Base-by-base conservation (phyloP, 2,329 filamentous ascomycete genomes). In the Ciborinia camelliae region DNA sequence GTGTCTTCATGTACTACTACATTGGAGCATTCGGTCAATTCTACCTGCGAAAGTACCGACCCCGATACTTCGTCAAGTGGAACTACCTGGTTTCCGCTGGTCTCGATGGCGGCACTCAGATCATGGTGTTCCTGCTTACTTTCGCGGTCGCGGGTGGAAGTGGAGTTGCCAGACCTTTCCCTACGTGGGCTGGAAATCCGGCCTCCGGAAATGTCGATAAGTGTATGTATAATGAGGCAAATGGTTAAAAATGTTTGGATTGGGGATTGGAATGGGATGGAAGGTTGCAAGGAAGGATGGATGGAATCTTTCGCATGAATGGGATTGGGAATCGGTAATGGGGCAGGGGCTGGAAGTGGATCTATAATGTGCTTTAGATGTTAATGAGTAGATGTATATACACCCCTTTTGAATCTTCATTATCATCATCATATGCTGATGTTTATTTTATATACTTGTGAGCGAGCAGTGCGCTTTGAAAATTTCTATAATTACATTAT, bases 41-140 rank as follows among this genome's bases (percentile, higher is more conserved):
- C 71, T 87, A 81, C 69, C 83, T 91, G 72, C 83, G 85, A 73
- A 88, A n/a, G 79, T 62, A 30, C n/a, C 54, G 58, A 32, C 63
- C 63, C 20, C 39, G 86, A 45, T 90, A 89, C 87, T 92, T 89
- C 88, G 79, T 90, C 76, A 86, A 88, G 75, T 92, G 90, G 79
- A 92, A 92, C 78, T 92, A 91, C 74, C 82, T 91, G 72, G 85
- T 88, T 0, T 90, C 88, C 20, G 89, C 89, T 0, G 89, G 86
- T 0, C 79, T 92, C 39, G 89, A 91, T 75, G 85, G 85, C 60
- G 89, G 89, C 18, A 81, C 91, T 10, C 85, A 87, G 18, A 75
- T 91, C 15, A 83, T 82, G 45, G 89, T 88, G 0, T 83, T 92
- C 43, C 75, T 91, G 64, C 86, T 91, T 63, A 90, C 91, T 78